Evolutionary conservation across 2,329 filamentous ascomycete genomes (phyloP), one percentile per base, ranked within the genome.

Genomic region (Pestalotiopsis sp.): DNA sequence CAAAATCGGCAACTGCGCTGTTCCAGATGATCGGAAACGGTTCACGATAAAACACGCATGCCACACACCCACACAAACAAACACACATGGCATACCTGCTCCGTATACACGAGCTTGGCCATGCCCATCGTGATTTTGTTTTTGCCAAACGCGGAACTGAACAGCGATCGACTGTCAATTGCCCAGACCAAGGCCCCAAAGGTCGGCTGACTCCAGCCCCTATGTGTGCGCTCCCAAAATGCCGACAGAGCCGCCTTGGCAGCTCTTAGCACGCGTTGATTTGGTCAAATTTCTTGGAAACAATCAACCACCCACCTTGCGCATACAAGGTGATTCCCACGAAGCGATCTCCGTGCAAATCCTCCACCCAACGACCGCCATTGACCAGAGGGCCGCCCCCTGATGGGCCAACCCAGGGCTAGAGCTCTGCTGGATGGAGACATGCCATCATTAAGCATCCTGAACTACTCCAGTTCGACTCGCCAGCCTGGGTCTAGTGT

Each of bases 171-270:
- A 59, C 57, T 59, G 31, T 9, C 45, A 52, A n/a, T 52, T 52
- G 17, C 45, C 45, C 17, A 52, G 14, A 59, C 23, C 27, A 59
- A 59, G 13, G 57, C 23, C 11, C 57, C n/a, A 36, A 36, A 36
- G 31, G 31, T 36, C 31, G 31, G 31, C 31, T 36, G 31, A 36
- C 31, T 36, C 27, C n/a, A 39, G 27, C 31, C 59, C 31, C 31
- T 52, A 52, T 52, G 31, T 39, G 25, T 36, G 20, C 27, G 3
- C 13, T 20, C 27, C 59, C 31, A 36, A 27, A 39, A n/a, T 62
- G 59, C 59, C 59, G 59, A 20, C 20, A 38, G 59, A 38, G 59
- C 59, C 59, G 59, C 59, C 59, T 62, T 62, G 59, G 59, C 59
- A 62, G n/a, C 27, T 36, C 27, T 38, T 20, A 36, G 25, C 23